Evolutionary conservation across 768 basidiomycete genomes (phyloP), one percentile per base, ranked within the genome.

Genomic region (Gymnopilus dilepis): DNA sequence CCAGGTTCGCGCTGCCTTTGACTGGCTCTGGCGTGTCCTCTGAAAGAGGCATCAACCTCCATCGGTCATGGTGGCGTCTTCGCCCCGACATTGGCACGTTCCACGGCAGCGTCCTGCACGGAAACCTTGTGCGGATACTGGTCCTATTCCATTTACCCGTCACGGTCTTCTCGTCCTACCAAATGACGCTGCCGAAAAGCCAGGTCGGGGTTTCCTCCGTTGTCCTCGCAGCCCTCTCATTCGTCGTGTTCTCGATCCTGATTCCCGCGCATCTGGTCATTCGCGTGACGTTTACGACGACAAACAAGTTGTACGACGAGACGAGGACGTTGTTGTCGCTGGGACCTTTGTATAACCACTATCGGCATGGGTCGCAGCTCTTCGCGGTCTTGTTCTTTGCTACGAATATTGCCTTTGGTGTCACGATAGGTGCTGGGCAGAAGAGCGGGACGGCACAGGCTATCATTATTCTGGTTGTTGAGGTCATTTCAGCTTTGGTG

Each of bases 261-360:
- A 74, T 94, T 22, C 97, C 97, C 1, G 79, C 84, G 6, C 79
- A 90, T 53, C 79, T 98, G 13, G 81, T 97, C 47, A 74, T 89
- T 60, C 88, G 91, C n/a, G 84, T 99, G 26, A 85, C 87, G 17
- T 80, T 87, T 62, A 95, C 92, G 0, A 86, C 90, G 15, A 92
- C 92, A 24, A 90, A 88, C 72, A 97, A 97, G 70, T 82, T 99
- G 5, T 99, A 99, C 73, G 95, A 97, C 65, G 95, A 97, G 74
- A 96, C 94, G 1, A 85, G 93, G 65, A 97, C 96, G 0, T 81
- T 99, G 17, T 88, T 99, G 19, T 85, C 89, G 3, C 83, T 95
- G 19, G 97, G 97, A 13, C 93, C 95, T 28, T 82, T 98, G 58
- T 99, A 99, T 76, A 97, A 96, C 74, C 91, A 95, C 67, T 99